phyloP scores from a whole-genome alignment of 768 basidiomycete genomes.

The Gelatoporia subvermispora region DNA sequence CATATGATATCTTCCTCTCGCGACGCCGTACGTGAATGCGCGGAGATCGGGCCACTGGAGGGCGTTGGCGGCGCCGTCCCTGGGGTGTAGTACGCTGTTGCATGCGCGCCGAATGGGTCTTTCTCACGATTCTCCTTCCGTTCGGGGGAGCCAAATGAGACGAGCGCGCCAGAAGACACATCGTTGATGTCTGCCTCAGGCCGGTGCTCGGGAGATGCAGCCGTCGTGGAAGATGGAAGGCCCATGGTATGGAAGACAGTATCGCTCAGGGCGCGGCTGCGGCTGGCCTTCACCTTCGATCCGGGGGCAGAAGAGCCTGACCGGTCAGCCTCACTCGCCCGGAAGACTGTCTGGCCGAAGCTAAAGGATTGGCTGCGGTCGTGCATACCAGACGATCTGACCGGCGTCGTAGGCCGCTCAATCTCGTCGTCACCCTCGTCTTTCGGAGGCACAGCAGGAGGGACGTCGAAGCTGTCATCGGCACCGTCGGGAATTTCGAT shows the following conservation, averaged over 20 bases:
- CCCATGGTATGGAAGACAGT: slow-evolving; percentile 58
- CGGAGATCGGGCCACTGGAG: slow-evolving; percentile 32
- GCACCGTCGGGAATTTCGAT: slow-evolving; percentile 30
- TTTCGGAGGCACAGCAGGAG: not conserved
- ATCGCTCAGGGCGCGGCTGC: slow-evolving; percentile 57
- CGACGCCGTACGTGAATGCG: slow-evolving; percentile 56
- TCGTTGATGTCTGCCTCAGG: slow-evolving; percentile 68
- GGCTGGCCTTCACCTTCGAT: slow-evolving; percentile 30
- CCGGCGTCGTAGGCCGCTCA: slow-evolving; percentile 9
- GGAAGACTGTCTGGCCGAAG: slow-evolving; percentile 60
- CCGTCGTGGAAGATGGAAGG: slow-evolving; percentile 22
- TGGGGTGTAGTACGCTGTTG: slow-evolving; percentile 73
- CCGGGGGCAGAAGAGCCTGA: slow-evolving; percentile 4
- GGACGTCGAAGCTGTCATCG: not conserved
- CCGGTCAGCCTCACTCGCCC: slow-evolving; percentile 14
- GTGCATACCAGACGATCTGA: slow-evolving; percentile 13
- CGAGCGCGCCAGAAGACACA: slow-evolving; percentile 42
- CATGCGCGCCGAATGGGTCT: slow-evolving; percentile 71
- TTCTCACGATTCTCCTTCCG: slow-evolving; percentile 36
- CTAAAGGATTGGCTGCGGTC: slow-evolving; percentile 69
- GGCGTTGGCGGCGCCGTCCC: slow-evolving; percentile 69
- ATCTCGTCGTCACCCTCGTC: slow-evolving; percentile 6
- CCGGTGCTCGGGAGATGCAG: slow-evolving; percentile 23
- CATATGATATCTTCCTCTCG: slow-evolving; percentile 69
- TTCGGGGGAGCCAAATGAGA: slow-evolving; percentile 34